phyloP scores from a whole-genome alignment of 331 rosid genomes.

The Prunus yedoensis region DNA sequence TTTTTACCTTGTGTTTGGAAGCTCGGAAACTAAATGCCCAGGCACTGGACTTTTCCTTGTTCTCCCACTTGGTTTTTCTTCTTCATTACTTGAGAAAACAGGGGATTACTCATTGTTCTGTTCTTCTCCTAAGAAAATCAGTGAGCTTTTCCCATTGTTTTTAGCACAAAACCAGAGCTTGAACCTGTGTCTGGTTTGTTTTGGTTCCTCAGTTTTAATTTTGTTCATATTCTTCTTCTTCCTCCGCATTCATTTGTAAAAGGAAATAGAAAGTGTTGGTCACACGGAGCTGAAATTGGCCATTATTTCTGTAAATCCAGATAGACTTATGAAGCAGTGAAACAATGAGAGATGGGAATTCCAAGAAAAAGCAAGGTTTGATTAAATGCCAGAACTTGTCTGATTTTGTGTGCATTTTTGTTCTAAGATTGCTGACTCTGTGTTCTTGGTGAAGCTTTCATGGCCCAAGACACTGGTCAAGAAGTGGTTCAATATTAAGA shows the following conservation, averaged over 20 bases:
- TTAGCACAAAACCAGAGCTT: slow-evolving; percentile 25
- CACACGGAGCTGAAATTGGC: slow-evolving; percentile 16
- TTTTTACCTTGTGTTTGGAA: slow-evolving; percentile 25
- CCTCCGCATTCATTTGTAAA: neutral
- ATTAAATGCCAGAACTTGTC: slow-evolving; percentile 31
- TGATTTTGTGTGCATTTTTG: slow-evolving; percentile 24
- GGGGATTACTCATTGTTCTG: slow-evolving; percentile 36
- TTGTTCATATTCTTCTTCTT: slow-evolving; percentile 11
- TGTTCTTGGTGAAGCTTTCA: slow-evolving; percentile 68
- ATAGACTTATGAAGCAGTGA: slow-evolving; percentile 69
- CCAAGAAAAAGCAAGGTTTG: slow-evolving; percentile 97
- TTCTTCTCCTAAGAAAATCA: slow-evolving; percentile 8
- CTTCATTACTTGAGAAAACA: slow-evolving; percentile 34
- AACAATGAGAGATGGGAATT: slow-evolving; percentile 97
- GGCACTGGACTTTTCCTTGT: slow-evolving; percentile 33
- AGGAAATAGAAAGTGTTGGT: slow-evolving; percentile 10
- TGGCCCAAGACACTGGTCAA: slow-evolving; percentile 96
- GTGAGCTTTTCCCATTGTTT: slow-evolving; percentile 20
- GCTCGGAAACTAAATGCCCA: slow-evolving; percentile 40
- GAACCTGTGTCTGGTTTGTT: slow-evolving; percentile 12
- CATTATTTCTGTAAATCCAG: slow-evolving; percentile 25
- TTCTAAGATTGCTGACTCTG: slow-evolving; percentile 34
- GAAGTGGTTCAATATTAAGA: slow-evolving; percentile 95
- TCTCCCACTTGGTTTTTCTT: slow-evolving; percentile 24
- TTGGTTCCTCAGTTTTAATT: neutral